phyloP scores from a whole-genome alignment of 208 protist species.

The Balamuthia mandrillaris region DNA sequence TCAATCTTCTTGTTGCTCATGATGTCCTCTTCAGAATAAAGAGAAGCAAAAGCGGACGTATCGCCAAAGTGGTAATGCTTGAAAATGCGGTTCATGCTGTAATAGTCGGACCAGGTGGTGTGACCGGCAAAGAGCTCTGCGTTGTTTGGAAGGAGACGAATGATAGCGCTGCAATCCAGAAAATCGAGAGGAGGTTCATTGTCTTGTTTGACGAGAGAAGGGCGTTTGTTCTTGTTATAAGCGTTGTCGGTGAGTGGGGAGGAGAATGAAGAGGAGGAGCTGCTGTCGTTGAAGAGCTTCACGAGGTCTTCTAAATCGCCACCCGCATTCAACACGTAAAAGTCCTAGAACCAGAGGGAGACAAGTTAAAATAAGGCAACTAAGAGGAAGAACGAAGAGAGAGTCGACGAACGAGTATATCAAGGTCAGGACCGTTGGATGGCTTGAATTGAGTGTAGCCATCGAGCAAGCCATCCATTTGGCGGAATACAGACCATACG shows the following conservation, averaged over 20 bases:
- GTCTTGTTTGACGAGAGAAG: neutral
- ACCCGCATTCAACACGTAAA: constrained; percentile 1
- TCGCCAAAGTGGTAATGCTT: constrained; percentile 61
- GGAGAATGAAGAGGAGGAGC: neutral
- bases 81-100: constrained; percentile 47
- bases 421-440: neutral
- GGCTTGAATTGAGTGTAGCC: neutral
- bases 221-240: neutral
- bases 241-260: neutral
- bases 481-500: constrained; percentile 9
- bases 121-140: constrained; percentile 59
- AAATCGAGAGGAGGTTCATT: no score
- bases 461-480: neutral
- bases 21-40: no score
- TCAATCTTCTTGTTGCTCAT: no score
- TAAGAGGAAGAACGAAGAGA: constrained; percentile 18
- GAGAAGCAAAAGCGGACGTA: no score
- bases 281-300: neutral
- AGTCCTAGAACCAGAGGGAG: neutral
- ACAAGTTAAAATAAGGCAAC: neutral
- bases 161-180: constrained; percentile 56
- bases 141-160: constrained; percentile 57
- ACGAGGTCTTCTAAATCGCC: constrained; percentile 36
- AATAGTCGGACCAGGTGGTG: constrained; percentile 51
- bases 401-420: neutral